Base-by-base conservation (phyloP, 352 stramenopile genomes). In the Globisporangium iwayamae region DNA sequence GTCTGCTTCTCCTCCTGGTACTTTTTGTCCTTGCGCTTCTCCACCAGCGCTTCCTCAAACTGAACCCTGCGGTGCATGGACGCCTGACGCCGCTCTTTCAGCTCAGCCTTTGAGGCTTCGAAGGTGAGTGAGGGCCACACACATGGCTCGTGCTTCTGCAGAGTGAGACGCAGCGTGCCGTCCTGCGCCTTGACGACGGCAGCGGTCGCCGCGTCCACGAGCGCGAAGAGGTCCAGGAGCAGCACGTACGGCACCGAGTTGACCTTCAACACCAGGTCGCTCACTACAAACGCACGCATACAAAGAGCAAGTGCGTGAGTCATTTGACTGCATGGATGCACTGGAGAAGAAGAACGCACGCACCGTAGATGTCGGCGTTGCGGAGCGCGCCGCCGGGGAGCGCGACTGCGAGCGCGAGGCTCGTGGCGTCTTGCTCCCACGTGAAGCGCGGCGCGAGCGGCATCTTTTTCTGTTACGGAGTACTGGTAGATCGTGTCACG, bases 221-320 rank as follows among this genome's bases (percentile, higher is more conserved):
- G 36, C 10, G 78, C 80, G 32, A 76, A 76, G 3, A 94, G 67
- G 46, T 94, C 85, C 45, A 94, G 62, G 11, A 93, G 65, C 25
- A 93, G 63, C 47, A 94, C 81, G 62, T 94, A 94, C 18, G 80
- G 83, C 22, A 80, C 53, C 8, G 78, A 76, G 62, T 94, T 94
- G 46, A 94, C 66, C 61, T 94, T 94, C n/a, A 94, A 30, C 18
- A 93, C 71, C 30, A 92, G 52, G 60, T 92, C 83, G 63, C 83
- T 91, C 32, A 93, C 83, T 94, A 54, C 4, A 32, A 57, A 25
- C 11, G 43, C 4, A 1, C 48, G 22, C 16, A 13, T 43, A 53
- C 55, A 41, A n/a, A 50, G n/a, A 52, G 16, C 13, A 36, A 36
- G 16, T 28, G 25, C 10, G 22, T 28, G 1, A 60, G 18, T 30